These are phyloP conservation scores for Raffaelea albimanens DNA, from an alignment of 2,329 filamentous ascomycete genomes.

Conservation along the genomic window DNA sequence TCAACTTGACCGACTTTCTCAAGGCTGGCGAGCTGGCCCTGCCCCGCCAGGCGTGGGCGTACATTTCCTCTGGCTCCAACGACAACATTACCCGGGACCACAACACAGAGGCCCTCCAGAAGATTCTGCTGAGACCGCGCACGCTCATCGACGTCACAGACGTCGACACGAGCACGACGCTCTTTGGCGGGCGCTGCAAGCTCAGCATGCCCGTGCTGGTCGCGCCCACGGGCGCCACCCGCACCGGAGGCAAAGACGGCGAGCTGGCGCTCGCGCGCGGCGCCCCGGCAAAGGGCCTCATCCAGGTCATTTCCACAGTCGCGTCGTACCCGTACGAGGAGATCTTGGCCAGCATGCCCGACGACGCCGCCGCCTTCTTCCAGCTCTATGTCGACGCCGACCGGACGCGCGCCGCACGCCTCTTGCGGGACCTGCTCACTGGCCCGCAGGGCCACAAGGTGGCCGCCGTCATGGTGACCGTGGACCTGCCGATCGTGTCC, in stretches of 20 bases:
- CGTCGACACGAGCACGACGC: constrained; percentile 26
- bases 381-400: constrained; percentile 14
- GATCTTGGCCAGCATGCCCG: constrained; percentile 11
- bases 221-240: constrained; percentile 39
- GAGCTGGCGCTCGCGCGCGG: constrained; percentile 41
- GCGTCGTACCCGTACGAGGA: constrained; percentile 13
- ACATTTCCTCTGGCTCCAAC: constrained; percentile 43
- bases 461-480: constrained; percentile 37
- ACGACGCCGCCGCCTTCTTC: constrained; percentile 19
- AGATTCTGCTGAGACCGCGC: constrained; percentile 42
- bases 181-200: constrained; percentile 28
- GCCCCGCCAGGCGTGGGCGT: constrained; percentile 41
- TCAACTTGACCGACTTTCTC: constrained; percentile 37
- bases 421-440: constrained; percentile 8
- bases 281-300: constrained; percentile 34
- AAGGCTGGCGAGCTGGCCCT: constrained; percentile 32
- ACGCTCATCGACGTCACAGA: constrained; percentile 36
- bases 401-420: constrained; percentile 1
- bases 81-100: constrained; percentile 40
- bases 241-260: constrained; percentile 39
- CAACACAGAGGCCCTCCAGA: constrained; percentile 36
- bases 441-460: constrained; percentile 23
- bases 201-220: constrained; percentile 36
- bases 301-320: constrained; percentile 28
- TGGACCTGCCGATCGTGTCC: constrained; percentile 45